Base-by-base conservation (phyloP, 768 basidiomycete species). In the Amanita pseudoporphyria region DNA sequence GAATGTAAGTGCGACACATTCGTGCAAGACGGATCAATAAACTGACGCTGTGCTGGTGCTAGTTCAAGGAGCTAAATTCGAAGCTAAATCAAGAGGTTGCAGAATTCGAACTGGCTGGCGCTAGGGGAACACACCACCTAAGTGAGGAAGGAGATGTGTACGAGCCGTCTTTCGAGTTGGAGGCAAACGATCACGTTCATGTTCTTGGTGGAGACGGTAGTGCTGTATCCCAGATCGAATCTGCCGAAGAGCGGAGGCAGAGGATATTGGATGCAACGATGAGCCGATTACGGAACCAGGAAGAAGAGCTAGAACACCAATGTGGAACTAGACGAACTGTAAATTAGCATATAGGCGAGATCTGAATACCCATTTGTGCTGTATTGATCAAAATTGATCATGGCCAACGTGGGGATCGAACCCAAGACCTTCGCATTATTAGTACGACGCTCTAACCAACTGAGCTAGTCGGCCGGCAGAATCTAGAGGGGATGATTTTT, bases 391-490 rank as follows among this genome's bases (percentile, higher is more conserved):
- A 26, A 26, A n/a, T 4, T 28, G 13, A 12, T 10, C 5, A 28
- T 80, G 80, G 80, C 79, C 79, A 80, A 78, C 77, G 76, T 80
- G 79, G 79, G 79, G 80, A 74, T 81, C 79, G 79, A 81, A 82
- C 79, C 80, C 79, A 81, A 77, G 81, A 81, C 80, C 79, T 82
- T 81, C 76, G 79, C 76, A 78, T 80, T 79, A 82, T 83, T 84
- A 86, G 83, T 80, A 83, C 84, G 78, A 85, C 83, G 84, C 84
- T 86, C 84, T 86, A 86, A 87, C 84, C 84, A 86, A 72, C 85
- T 87, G 84, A 86, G 85, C 84, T 85, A 86, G 82, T 78, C 84
- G 82, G 82, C 84, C 82, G 26, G n/a, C n/a, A n/a, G n/a, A n/a
- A n/a, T n/a, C n/a, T n/a, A n/a, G n/a, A n/a, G n/a, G n/a, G n/a